A percentile compares a stretch with the other conserved stretches of the same genome.
Evolutionary conservation across 2,329 filamentous ascomycete species (phyloP).

Genomic region (Diaporthe sp.): DNA sequence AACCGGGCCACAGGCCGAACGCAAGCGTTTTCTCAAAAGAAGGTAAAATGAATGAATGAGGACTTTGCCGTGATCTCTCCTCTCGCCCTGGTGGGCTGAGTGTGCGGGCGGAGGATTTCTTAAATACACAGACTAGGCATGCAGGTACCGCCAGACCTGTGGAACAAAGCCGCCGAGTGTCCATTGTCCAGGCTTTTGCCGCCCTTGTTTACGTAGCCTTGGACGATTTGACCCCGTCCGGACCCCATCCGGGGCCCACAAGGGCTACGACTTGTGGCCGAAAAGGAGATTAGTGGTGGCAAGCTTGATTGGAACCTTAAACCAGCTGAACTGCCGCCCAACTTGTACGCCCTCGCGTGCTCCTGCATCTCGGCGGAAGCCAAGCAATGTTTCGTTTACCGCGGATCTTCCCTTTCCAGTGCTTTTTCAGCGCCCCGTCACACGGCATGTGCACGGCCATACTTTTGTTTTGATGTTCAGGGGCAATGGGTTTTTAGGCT

Average conservation of each 20-base stretch:
- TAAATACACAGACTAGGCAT: conserved; percentile 18
- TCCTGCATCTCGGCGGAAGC: conserved; percentile 8
- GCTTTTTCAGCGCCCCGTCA: background rate
- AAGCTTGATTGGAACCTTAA: conserved; percentile 25
- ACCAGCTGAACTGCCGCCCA: conserved; percentile 12
- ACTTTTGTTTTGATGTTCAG: background rate
- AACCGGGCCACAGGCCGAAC: conserved; percentile 23
- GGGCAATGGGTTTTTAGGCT: background rate
- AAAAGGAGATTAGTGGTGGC: conserved; percentile 23
- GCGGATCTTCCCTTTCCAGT: conserved; percentile 2
- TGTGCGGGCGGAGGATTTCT: background rate
- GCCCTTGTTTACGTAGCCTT: conserved; percentile 13
- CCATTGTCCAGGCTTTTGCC: conserved; percentile 13
- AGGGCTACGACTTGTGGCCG: background rate
- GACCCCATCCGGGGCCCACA: background rate
- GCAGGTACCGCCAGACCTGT: conserved; percentile 16
- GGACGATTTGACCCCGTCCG: conserved; percentile 13
- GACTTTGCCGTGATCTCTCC: conserved; percentile 1
- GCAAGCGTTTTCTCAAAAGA: conserved; percentile 21
- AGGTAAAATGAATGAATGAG: conserved; percentile 13
- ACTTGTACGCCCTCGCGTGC: background rate
- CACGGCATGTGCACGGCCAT: background rate
- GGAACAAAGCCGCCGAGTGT: background rate
- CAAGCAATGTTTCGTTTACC: conserved; percentile 19
- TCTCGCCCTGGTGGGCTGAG: background rate